Evolutionary conservation across 495 filamentous ascomycete genomes (phyloP).

Genomic region (Opeltia flavorubescens): DNA sequence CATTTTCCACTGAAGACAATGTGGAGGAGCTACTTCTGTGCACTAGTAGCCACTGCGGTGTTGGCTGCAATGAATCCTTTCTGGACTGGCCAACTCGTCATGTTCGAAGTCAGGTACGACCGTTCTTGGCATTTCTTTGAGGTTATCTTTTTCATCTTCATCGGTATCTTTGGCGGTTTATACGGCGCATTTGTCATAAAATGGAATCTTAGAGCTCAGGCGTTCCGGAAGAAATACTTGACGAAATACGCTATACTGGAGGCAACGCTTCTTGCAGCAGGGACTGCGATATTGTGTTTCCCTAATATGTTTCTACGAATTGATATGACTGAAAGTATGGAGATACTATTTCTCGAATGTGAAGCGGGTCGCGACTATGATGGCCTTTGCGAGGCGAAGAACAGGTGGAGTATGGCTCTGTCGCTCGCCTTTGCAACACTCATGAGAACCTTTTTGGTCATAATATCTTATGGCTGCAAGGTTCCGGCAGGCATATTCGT

Average conservation of each 20-base stretch:
- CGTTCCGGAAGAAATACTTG: constrained; percentile 91
- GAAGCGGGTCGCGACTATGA: constrained; percentile 86
- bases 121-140: constrained; percentile 97
- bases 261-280: constrained; percentile 64
- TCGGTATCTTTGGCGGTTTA: constrained; percentile 86
- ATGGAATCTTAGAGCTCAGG: constrained; percentile 85
- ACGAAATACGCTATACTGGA: constrained; percentile 77
- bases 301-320: constrained; percentile 92
- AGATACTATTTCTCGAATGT: constrained; percentile 90
- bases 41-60: constrained; percentile 86
- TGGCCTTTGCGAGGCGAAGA: constrained; percentile 67
- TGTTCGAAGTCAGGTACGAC: constrained; percentile 97
- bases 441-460: constrained; percentile 70
- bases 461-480: constrained; percentile 96
- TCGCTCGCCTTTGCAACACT: constrained; percentile 71
- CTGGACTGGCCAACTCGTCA: constrained; percentile 93
- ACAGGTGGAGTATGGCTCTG: constrained; percentile 65
- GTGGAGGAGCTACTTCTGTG: constrained; percentile 97
- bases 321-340: constrained; percentile 99
- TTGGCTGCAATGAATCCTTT: constrained; percentile 96
- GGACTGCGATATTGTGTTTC: constrained; percentile 84
- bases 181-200: constrained; percentile 98
- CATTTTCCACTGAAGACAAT: constrained; percentile 96
- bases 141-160: constrained; percentile 76
- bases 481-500: constrained; percentile 96